Base-by-base conservation (phyloP, 768 basidiomycete species). In the Hebeloma cylindrosporum region DNA sequence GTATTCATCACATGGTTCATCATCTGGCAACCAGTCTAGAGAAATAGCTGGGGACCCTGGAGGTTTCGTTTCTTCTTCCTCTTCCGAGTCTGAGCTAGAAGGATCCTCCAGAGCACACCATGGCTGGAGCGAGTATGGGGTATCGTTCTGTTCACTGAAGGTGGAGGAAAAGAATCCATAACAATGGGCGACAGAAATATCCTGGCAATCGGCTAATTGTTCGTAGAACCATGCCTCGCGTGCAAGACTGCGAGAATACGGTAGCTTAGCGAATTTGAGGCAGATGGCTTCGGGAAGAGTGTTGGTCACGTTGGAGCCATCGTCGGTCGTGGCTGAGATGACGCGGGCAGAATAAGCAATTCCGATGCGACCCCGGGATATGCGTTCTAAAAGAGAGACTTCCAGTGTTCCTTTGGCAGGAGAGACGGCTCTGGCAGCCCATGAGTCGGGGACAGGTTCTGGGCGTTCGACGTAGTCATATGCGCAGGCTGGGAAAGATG, bases 221-320 rank as follows among this genome's bases (percentile, higher is more conserved):
- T 37, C 36, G 36, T 37, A 37, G 13, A 18, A 37, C 36, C 36
- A 37, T 7, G n/a, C 36, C 16, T 37, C 36, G 36, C 36, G 36
- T 37, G 36, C 36, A 37, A 37, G 36, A 13, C 36, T 37, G 11
- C 36, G 36, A 22, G 17, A 37, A 18, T 37, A 13, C 16, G 17
- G 36, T 21, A 17, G 14, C 16, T 37, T 37, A 5, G 36, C 36
- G 13, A 37, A 37, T 18, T 37, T 37, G 17, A 37, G 21, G 21
- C 36, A 37, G 7, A 37, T 8, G 21, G 16, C 22, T 13, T 16
- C 36, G 14, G 36, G 36, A 18, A 37, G 21, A 10, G 36, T 5
- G 8, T 16, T 18, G 36, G 8, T 22, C 16, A 37, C 21, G 21
- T 16, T 13, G 36, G 21, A 16, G 16, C 16, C 16, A 13, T 37